Conservation (phyloP, 352 stramenopile genomes). For the Globisporangium mamillatum region DNA sequence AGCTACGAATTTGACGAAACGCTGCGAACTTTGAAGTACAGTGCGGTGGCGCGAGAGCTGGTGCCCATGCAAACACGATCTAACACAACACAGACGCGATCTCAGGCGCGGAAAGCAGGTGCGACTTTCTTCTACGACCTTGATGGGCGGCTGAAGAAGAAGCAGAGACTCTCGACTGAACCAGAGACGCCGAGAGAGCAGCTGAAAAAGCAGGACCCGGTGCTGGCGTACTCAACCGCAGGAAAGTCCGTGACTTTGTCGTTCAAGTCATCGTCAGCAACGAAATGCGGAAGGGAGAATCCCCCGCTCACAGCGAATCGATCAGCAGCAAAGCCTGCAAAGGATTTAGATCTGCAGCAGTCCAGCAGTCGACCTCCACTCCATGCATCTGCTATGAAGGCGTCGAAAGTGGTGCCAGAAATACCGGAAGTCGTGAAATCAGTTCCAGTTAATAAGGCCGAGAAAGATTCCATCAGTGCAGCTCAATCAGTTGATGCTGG, state of each 20-base stretch:
- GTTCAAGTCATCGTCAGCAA: neutral
- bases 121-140: conserved; percentile 46
- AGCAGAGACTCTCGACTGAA: conserved; percentile 29
- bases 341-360: neutral
- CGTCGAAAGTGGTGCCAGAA: neutral
- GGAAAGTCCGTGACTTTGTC: conserved; percentile 1
- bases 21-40: conserved; percentile 94
- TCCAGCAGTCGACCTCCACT: neutral
- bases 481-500: neutral
- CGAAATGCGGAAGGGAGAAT: neutral
- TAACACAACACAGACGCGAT: conserved; percentile 25
- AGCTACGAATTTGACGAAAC: conserved; percentile 96
- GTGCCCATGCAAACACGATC: conserved; percentile 50
- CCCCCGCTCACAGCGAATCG: neutral
- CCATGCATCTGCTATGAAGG: neutral
- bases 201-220: conserved; percentile 4
- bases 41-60: conserved; percentile 89
- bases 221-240: conserved; percentile 11
- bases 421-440: neutral
- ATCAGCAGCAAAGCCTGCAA: neutral
- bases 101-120: conserved; percentile 11
- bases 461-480: neutral
- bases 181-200: conserved; percentile 5
- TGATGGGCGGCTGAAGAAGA: conserved; percentile 46
- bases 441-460: too few species aligned